These are phyloP conservation scores for Ceriops tagal DNA, from an alignment of 345 rosid species.

Conservation along the genomic window DNA sequence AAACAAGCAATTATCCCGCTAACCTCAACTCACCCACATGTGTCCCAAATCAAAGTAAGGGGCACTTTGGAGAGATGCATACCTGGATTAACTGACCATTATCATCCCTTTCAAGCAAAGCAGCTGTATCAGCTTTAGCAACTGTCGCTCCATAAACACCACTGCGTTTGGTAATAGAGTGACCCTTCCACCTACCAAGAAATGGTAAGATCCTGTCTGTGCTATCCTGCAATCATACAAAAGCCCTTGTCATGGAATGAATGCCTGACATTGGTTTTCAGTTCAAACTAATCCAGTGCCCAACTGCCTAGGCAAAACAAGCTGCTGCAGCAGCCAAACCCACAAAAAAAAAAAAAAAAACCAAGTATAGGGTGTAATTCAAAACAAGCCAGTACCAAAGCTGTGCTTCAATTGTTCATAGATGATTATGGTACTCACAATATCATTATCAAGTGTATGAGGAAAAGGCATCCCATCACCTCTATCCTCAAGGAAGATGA, in stretches of 20 bases:
- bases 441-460: constrained; percentile 47
- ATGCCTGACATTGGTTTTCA: background rate
- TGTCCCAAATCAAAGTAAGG: background rate
- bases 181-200: constrained; percentile 92
- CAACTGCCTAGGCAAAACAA: background rate
- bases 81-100: constrained; percentile 69
- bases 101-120: constrained; percentile 62
- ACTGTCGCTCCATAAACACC: constrained; percentile 90
- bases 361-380: too few species aligned
- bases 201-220: constrained; percentile 52
- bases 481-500: constrained; percentile 81
- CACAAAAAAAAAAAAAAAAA: too few species aligned
- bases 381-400: too few species aligned
- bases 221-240: constrained; percentile 39
- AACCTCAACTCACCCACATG: too few species aligned
- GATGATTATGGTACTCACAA: constrained; percentile 26
- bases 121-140: constrained; percentile 58
- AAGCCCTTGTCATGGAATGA: constrained; percentile 2
- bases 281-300: constrained; percentile 2
- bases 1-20: too few species aligned
- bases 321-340: too few species aligned
- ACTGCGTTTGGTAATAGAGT: constrained; percentile 70
- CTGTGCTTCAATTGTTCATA: background rate
- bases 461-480: constrained; percentile 34
- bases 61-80: constrained; percentile 18